phyloP scores from a whole-genome alignment of 768 basidiomycete species.

The Russula griseocarnosa region DNA sequence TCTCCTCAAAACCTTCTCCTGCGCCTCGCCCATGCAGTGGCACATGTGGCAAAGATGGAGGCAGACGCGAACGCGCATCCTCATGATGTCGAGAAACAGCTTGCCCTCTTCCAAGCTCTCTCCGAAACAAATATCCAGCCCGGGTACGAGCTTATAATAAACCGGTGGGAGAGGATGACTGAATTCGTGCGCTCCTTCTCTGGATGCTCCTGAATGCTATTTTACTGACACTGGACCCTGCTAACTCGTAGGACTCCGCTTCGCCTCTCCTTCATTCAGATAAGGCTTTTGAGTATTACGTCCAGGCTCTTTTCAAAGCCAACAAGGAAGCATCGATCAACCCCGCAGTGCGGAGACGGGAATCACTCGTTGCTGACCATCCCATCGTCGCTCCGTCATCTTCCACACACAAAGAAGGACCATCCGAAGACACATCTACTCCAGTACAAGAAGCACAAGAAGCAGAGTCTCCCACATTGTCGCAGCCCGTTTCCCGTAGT shows the following conservation, averaged over 20 bases:
- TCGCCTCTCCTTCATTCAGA: conserved; percentile 70
- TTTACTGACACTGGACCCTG: conserved; percentile 19
- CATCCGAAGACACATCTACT: conserved; percentile 12
- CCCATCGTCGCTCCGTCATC: conserved; percentile 17
- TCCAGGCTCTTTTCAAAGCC: conserved; percentile 59
- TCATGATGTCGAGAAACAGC: conserved; percentile 62
- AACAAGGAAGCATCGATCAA: conserved; percentile 55
- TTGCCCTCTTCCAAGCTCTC: conserved; percentile 65
- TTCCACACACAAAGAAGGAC: conserved; percentile 7
- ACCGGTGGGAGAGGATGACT: conserved; percentile 77
- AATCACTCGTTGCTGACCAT: conserved; percentile 49
- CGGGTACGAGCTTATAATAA: conserved; percentile 68
- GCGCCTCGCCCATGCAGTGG: conserved; percentile 56
- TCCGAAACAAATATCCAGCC: conserved; percentile 58
- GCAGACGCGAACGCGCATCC: conserved; percentile 73
- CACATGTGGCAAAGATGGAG: conserved; percentile 68
- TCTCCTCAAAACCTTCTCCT: conserved; percentile 18
- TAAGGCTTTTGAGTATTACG: conserved; percentile 71
- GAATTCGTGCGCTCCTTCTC: conserved; percentile 62
- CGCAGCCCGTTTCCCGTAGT: conserved; percentile 34
- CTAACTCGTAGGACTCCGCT: conserved; percentile 49
- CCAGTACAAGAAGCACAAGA: conserved; percentile 13
- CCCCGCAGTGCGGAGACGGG: conserved; percentile 64
- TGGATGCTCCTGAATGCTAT: not conserved
- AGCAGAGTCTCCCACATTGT: not conserved